Evolutionary conservation across 805 yeast genomes (phyloP).

Genomic region (Starmerella apicola): DNA sequence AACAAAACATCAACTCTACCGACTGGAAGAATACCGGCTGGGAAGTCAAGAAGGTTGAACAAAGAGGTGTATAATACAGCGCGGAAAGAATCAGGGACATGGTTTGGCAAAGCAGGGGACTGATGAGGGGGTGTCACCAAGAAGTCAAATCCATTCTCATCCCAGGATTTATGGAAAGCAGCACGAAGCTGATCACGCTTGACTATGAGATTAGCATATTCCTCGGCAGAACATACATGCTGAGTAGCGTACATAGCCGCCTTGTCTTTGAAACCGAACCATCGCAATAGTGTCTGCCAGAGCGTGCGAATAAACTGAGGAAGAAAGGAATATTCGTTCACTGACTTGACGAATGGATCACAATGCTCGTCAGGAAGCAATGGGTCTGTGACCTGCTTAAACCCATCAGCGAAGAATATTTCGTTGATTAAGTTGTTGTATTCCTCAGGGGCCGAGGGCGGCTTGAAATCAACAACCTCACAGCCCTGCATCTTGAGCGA

Average conservation of each 20-base stretch:
- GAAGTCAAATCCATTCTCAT: constrained; percentile 30
- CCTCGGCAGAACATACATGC: constrained; percentile 25
- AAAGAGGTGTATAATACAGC: constrained; percentile 42
- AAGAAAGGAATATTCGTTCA: constrained; percentile 23
- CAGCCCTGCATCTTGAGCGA: constrained; percentile 36
- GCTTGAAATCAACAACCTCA: constrained; percentile 34
- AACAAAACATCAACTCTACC: constrained; percentile 36
- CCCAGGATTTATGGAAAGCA: constrained; percentile 27
- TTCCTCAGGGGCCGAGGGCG: constrained; percentile 39
- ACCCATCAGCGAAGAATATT: constrained; percentile 37
- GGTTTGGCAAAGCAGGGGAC: constrained; percentile 33
- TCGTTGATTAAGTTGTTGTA: constrained; percentile 49
- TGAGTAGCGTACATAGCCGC: constrained; percentile 27
- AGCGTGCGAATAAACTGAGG: constrained; percentile 28
- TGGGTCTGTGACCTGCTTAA: constrained; percentile 21
- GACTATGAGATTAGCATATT: constrained; percentile 26
- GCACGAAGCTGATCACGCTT: constrained; percentile 30
- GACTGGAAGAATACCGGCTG: constrained; percentile 48
- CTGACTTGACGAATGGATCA: constrained; percentile 29
- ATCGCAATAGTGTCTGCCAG: constrained; percentile 29
- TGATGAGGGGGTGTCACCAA: constrained; percentile 32
- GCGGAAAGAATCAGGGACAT: constrained; percentile 26
- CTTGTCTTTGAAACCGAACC: constrained; percentile 30
- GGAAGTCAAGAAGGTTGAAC: constrained; percentile 44
- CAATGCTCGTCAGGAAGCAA: constrained; percentile 26